Conservation (phyloP, 2,329 filamentous ascomycete genomes). For the Sporothrix humicola region DNA sequence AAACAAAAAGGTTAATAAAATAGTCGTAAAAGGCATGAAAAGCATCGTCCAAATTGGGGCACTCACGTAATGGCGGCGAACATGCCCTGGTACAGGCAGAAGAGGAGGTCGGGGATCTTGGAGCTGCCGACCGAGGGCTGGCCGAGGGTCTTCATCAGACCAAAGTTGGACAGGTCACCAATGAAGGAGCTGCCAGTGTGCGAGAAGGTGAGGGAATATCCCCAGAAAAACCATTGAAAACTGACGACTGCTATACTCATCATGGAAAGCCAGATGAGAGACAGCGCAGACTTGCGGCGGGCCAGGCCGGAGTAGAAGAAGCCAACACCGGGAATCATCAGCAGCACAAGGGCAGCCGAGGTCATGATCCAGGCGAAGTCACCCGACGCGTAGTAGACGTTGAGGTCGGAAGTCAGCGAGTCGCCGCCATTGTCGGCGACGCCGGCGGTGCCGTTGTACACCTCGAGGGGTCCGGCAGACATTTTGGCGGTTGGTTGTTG, state of each 20-base stretch:
- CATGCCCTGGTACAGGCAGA: slow-evolving; percentile 87
- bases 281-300: slow-evolving; percentile 84
- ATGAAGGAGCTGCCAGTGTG: slow-evolving; percentile 79
- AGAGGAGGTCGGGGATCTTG: slow-evolving; percentile 80
- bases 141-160: slow-evolving; percentile 76
- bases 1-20: not conserved
- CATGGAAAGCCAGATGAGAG: slow-evolving; percentile 83
- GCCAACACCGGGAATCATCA: slow-evolving; percentile 93
- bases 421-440: slow-evolving; percentile 57
- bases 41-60: not conserved
- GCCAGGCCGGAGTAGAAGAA: slow-evolving; percentile 95
- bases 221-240: slow-evolving; percentile 98
- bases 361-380: slow-evolving; percentile 85
- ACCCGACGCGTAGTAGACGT: slow-evolving; percentile 80
- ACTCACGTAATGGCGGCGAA: slow-evolving; percentile 86
- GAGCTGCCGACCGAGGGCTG: slow-evolving; percentile 74
- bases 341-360: slow-evolving; percentile 78
- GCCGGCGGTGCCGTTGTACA: slow-evolving; percentile 59
- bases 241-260: slow-evolving; percentile 79
- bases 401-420: slow-evolving; percentile 71
- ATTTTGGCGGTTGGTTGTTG: slow-evolving; percentile 31
- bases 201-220: slow-evolving; percentile 84
- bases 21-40: not conserved
- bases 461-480: slow-evolving; percentile 39
- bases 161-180: slow-evolving; percentile 80